A percentile compares a stretch with the other conserved stretches of the same genome.
phyloP scores from a whole-genome alignment of 2,329 filamentous ascomycete species.

The Chaetothyriales sp. region DNA sequence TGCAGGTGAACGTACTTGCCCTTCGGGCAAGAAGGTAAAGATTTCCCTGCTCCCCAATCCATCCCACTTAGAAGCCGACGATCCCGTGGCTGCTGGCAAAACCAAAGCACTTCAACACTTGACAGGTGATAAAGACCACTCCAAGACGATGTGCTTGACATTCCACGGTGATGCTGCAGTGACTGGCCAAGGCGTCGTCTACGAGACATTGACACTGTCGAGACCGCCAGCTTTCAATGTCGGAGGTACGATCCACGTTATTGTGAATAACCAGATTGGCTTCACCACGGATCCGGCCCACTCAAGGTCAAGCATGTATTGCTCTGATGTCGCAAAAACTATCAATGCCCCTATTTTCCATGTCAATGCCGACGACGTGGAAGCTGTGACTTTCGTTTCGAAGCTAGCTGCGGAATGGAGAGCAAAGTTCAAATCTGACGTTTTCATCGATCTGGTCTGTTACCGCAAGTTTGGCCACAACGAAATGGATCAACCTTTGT shows the following conservation, averaged over 20 bases:
- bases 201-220: constrained; percentile 97
- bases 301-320: constrained; percentile 93
- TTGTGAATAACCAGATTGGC: constrained; percentile 99
- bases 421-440: constrained; percentile 95
- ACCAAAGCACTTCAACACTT: constrained; percentile 96
- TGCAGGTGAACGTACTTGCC: constrained; percentile 98
- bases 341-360: constrained; percentile 98
- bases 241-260: constrained; percentile 88
- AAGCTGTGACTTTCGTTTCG: constrained; percentile 96
- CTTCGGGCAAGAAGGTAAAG: constrained; percentile 95
- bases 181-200: constrained; percentile 90
- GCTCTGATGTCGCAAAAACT: constrained; percentile 96
- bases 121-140: constrained; percentile 89
- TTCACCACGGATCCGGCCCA: constrained; percentile 98
- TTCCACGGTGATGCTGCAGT: constrained; percentile 96
- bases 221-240: constrained; percentile 92
- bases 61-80: constrained; percentile 94
- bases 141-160: constrained; percentile 85
- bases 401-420: constrained; percentile 96
- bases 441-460: constrained; percentile 95
- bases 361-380: constrained; percentile 96
- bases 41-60: constrained; percentile 96
- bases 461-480: constrained; percentile 99
- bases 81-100: constrained; percentile 94
- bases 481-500: constrained; percentile 97